Evolutionary conservation across 345 rosid genomes (phyloP), one percentile per base, ranked within the genome.

Genomic region (Cardamine occulta): DNA sequence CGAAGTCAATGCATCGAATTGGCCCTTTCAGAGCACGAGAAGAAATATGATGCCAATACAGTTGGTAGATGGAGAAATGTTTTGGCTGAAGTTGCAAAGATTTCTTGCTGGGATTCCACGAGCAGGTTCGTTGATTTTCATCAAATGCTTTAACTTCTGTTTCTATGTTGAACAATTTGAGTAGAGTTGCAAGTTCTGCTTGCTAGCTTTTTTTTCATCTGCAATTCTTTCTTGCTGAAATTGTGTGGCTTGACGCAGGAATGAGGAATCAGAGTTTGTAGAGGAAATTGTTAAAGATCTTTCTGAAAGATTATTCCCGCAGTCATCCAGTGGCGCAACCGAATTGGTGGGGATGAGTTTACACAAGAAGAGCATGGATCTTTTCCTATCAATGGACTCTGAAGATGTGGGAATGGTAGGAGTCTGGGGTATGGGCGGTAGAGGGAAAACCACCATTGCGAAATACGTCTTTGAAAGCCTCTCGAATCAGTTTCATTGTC

Each of bases 341-440:
- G 52, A 15, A 10, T 40, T 68, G 8, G 69, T 76, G 4, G 79
- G 79, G 15, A 76, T 75, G 74, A 69, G 14, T 49, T 47, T 2
- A 2, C 79, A 59, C 26, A 60, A 58, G 63, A 68, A 49, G 37
- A 24, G 2, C 17, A 35, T 75, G 2, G 67, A 60, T 8, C 3
- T 47, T 67, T 17, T 67, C 42, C 42, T 75, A 5, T 23, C 57
- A 7, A 7, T 29, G 74, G 34, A 53, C 53, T 58, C 49, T 3
- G 5, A 2, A 35, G 79, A 75, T 75, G 79, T 75, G 14, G 47
- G 61, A 17, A 75, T 61, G 79, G 54, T 75, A 51, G 79, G 79
- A 66, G 2, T 75, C 8, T 75, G 55, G 74, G 79, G 79, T 24
- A 75, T 75, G 79, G 79, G 79, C 4, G 79, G 79, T 0, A 68